Percentiles rank a stretch among this genome's conserved stretches.
These are phyloP conservation scores for Lasiodiplodia sp. DNA, from an alignment of 2,329 filamentous ascomycete species.

Conservation along the genomic window DNA sequence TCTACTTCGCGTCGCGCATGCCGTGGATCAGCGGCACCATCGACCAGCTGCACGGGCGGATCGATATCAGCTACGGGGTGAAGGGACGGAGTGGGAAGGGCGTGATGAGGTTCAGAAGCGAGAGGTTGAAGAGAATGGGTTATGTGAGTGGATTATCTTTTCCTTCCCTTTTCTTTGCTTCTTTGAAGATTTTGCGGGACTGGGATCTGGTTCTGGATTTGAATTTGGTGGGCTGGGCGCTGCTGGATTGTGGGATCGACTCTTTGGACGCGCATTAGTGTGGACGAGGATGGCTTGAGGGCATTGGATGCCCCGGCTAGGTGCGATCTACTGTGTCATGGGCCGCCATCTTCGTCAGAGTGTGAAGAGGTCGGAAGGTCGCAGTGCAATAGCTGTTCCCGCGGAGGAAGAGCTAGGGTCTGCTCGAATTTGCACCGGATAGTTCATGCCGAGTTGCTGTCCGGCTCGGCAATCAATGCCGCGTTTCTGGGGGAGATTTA, in stretches of 20 bases:
- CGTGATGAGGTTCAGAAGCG: conserved; percentile 81
- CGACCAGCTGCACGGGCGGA: conserved; percentile 90
- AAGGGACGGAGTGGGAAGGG: conserved; percentile 76
- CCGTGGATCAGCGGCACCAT: conserved; percentile 69
- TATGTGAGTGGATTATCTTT: conserved; percentile 53
- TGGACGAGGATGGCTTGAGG: too few species aligned
- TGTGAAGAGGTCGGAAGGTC: background rate
- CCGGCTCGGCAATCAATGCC: background rate
- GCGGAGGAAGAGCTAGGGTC: background rate
- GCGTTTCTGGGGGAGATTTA: background rate
- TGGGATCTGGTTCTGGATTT: background rate
- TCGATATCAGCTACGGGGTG: conserved; percentile 87
- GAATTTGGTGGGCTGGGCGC: background rate
- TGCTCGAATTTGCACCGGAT: background rate
- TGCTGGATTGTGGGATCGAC: background rate
- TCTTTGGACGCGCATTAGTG: background rate
- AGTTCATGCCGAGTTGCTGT: background rate
- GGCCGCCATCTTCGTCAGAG: background rate
- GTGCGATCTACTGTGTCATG: background rate
- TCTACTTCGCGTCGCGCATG: conserved; percentile 58
- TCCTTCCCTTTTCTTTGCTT: background rate
- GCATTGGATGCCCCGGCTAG: background rate
- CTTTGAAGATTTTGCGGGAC: background rate
- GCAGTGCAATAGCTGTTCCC: background rate
- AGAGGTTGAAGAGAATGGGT: conserved; percentile 70